Conservation (phyloP, 305 asterid species). For the Plantago coronopus region DNA sequence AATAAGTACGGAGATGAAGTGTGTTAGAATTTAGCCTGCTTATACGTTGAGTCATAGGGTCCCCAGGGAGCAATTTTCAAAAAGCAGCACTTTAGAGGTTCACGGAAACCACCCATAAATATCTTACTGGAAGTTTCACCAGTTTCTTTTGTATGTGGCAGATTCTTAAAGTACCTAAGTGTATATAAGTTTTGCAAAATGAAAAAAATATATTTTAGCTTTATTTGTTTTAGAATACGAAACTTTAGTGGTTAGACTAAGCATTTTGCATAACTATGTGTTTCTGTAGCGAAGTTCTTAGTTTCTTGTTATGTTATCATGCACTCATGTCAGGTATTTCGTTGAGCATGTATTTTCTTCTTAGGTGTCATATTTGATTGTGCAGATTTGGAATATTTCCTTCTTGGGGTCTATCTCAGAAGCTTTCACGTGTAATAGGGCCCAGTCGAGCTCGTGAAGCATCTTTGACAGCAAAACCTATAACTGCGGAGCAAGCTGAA, state of each 20-base stretch:
- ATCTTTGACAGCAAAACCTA: slow-evolving; percentile 59
- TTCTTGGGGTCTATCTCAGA: slow-evolving; percentile 96
- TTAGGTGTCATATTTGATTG: slow-evolving; percentile 14
- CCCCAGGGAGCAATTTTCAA: too few relatives aligned
- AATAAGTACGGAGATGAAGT: too few relatives aligned
- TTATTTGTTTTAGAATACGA: too few relatives aligned
- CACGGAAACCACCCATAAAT: too few relatives aligned
- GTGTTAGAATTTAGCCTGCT: too few relatives aligned
- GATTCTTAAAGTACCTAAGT: not conserved
- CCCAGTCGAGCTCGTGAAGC: slow-evolving; percentile 80
- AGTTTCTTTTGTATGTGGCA: not conserved
- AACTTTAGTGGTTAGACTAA: too few relatives aligned
- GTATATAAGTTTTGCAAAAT: not conserved
- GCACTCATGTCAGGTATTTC: not conserved
- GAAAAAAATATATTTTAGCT: too few relatives aligned
- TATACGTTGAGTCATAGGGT: too few relatives aligned
- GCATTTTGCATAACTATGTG: too few relatives aligned
- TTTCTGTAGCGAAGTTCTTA: too few relatives aligned
- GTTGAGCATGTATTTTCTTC: too few relatives aligned
- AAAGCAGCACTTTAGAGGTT: too few relatives aligned
- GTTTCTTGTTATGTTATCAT: not conserved
- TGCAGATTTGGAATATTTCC: slow-evolving; percentile 94
- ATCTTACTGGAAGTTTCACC: slow-evolving; percentile 2
- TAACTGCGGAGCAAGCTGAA: slow-evolving; percentile 85
- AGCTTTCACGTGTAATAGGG: slow-evolving; percentile 82